Evolutionary conservation across 2,329 filamentous ascomycete species (phyloP).

Genomic region (Albifimbria verrucaria): DNA sequence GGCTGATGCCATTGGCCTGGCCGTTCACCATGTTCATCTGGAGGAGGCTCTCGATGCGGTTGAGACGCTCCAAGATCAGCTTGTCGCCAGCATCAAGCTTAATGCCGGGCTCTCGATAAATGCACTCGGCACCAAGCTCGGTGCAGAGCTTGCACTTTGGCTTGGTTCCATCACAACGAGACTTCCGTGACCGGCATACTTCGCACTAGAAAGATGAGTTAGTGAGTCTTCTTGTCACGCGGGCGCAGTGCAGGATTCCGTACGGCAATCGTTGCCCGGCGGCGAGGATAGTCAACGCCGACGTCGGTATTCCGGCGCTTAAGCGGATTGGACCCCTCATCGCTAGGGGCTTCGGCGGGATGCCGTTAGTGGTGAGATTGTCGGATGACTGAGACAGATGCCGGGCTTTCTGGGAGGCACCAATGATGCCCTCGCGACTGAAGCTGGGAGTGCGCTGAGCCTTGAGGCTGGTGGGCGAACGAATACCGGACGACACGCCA

Average conservation of each 20-base stretch:
- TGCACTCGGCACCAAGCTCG: slow-evolving; percentile 76
- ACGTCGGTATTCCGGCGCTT: slow-evolving; percentile 62
- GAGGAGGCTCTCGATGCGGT: slow-evolving; percentile 74
- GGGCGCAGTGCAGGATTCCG: slow-evolving; percentile 21
- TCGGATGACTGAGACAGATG: slow-evolving; percentile 55
- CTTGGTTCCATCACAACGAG: slow-evolving; percentile 72
- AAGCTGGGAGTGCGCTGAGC: slow-evolving; percentile 41
- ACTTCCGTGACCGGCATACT: slow-evolving; percentile 77
- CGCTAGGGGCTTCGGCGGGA: slow-evolving; percentile 40
- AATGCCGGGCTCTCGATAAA: slow-evolving; percentile 82
- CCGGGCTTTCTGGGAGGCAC: slow-evolving; percentile 50
- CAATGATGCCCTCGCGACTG: slow-evolving; percentile 52
- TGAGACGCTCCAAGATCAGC: slow-evolving; percentile 75
- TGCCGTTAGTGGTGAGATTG: slow-evolving; percentile 39
- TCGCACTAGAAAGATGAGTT: slow-evolving; percentile 59
- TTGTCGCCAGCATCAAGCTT: slow-evolving; percentile 86
- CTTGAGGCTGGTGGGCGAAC: slow-evolving; percentile 49
- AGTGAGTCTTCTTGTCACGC: neutral
- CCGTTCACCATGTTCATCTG: slow-evolving; percentile 61
- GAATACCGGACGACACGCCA: slow-evolving; percentile 38
- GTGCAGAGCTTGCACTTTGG: slow-evolving; percentile 83
- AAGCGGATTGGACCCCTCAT: slow-evolving; percentile 55
- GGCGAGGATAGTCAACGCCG: slow-evolving; percentile 60
- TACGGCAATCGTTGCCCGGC: slow-evolving; percentile 65
- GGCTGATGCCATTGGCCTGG: slow-evolving; percentile 47